These are phyloP conservation scores for Magnolia sinica DNA, from an alignment of 164 flowering plant genomes.

Conservation along the genomic window DNA sequence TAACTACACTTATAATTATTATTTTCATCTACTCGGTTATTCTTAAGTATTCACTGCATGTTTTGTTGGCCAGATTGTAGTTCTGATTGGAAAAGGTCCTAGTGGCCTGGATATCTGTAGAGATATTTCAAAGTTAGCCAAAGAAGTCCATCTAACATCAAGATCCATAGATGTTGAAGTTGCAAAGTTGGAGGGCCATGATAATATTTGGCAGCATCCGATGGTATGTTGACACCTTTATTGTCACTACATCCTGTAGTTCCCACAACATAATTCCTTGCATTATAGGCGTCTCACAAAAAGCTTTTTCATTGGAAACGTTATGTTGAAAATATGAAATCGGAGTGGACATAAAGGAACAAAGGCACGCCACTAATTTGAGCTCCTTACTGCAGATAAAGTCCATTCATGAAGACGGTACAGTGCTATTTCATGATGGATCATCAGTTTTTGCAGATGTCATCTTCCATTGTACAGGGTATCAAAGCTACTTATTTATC, in stretches of 20 bases:
- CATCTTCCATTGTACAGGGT: conserved; percentile 82
- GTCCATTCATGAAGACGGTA: conserved; percentile 49
- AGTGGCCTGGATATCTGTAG: conserved; percentile 79
- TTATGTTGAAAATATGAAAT: no score
- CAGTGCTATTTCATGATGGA: conserved; percentile 52
- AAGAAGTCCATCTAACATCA: conserved; percentile 74
- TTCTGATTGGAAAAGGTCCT: conserved; percentile 7
- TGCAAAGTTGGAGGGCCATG: conserved; percentile 39
- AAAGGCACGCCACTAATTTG: neutral
- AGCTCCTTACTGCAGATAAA: conserved; percentile 44
- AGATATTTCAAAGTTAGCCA: conserved; percentile 70
- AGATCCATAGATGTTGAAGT: conserved; percentile 39
- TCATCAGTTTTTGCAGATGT: conserved; percentile 39
- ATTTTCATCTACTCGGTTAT: no score
- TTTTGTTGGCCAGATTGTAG: conserved; percentile 10
- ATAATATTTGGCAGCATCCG: conserved; percentile 73
- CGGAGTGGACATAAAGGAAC: neutral
- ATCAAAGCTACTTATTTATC: conserved; percentile 7
- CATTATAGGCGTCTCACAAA: neutral
- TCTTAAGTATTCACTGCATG: neutral
- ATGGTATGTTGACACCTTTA: conserved; percentile 43
- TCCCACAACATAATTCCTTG: neutral
- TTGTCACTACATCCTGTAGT: neutral
- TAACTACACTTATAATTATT: no score
- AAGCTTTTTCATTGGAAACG: neutral